Evolutionary conservation across 257 asterid species (phyloP).

Genomic region (Przewalskia tangutica): DNA sequence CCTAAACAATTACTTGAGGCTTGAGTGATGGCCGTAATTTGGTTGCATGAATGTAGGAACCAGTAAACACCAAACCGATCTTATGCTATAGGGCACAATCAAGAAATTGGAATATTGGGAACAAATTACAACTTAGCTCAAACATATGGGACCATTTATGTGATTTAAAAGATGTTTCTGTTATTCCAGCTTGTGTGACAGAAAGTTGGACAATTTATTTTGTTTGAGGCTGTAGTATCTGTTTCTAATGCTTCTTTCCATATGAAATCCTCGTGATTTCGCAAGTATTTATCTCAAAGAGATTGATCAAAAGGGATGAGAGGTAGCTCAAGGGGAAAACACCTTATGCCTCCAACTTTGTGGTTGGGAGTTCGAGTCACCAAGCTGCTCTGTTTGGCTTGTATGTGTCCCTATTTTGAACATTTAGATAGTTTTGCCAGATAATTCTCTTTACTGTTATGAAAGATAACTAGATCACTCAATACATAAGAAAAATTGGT

Average conservation of each 20-base stretch:
- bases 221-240: background rate
- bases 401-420: background rate
- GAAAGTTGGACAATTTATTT: background rate
- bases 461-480: background rate
- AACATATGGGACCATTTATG: background rate
- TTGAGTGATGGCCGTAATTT: background rate
- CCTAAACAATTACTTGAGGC: background rate
- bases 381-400: background rate
- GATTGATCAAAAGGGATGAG: background rate
- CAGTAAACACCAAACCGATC: background rate
- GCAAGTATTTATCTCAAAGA: background rate
- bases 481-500: background rate
- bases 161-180: background rate
- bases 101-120: background rate
- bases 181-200: background rate
- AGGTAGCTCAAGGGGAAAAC: background rate
- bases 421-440: background rate
- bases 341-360: background rate
- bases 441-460: background rate
- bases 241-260: background rate
- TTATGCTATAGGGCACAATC: background rate
- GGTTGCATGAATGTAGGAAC: background rate
- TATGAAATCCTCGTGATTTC: background rate
- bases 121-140: background rate
- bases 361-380: background rate